These are phyloP conservation scores for Benincasa hispida DNA, from an alignment of 306 rosid species.

Conservation along the genomic window DNA sequence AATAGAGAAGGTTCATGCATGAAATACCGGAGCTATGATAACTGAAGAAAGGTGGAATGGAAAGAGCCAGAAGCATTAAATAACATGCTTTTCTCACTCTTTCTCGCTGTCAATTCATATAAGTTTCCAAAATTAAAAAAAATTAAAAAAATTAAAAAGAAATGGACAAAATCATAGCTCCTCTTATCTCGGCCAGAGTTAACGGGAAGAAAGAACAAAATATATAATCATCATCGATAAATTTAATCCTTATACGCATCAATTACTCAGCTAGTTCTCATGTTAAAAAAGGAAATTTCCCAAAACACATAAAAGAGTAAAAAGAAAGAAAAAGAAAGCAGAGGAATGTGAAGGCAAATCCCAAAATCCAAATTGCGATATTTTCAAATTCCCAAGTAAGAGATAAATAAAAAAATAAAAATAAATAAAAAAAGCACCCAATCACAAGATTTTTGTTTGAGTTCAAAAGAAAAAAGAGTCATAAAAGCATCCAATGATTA, in stretches of 20 bases:
- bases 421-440: neutral
- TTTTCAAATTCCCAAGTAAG: neutral
- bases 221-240: neutral
- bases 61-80: neutral
- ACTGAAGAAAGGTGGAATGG: neutral
- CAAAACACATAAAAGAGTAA: neutral
- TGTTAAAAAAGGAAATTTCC: neutral
- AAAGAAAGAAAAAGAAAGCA: neutral
- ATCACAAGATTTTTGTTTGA: neutral
- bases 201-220: neutral
- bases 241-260: neutral
- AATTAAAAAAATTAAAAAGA: neutral
- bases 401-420: neutral
- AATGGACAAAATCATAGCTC: neutral
- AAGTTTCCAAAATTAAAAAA: neutral
- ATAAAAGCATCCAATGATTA: constrained; percentile 4
- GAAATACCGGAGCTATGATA: neutral
- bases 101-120: neutral
- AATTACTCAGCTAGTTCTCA: neutral
- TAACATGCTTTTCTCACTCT: neutral
- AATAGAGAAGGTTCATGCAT: neutral
- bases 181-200: neutral
- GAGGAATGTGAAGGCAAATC: neutral
- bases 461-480: neutral
- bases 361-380: neutral